These are phyloP conservation scores for Rickenella mellea DNA, from an alignment of 768 basidiomycete species.

Conservation along the genomic window DNA sequence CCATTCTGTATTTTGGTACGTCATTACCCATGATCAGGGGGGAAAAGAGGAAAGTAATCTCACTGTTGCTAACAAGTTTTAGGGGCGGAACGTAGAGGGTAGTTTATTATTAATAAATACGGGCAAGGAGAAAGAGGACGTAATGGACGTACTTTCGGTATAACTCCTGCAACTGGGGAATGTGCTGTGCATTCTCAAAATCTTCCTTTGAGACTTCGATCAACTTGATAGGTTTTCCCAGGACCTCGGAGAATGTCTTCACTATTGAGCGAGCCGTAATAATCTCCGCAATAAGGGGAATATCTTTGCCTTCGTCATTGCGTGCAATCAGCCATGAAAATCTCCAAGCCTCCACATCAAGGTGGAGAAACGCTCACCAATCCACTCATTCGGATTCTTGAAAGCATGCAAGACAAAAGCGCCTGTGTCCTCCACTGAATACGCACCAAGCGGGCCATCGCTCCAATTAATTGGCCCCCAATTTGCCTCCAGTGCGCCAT, in stretches of 20 bases:
- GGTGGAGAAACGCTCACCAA: conserved; percentile 1
- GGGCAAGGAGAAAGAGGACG: background rate
- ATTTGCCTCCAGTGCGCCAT: background rate
- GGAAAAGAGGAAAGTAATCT: background rate
- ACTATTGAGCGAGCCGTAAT: background rate
- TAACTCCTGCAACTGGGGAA: conserved; percentile 2
- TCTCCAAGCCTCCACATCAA: background rate
- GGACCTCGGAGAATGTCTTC: background rate
- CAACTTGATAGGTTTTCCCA: background rate
- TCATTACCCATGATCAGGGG: background rate
- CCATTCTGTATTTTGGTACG: background rate
- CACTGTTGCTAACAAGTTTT: background rate
- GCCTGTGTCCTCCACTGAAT: conserved; percentile 4
- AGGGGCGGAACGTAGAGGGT: background rate
- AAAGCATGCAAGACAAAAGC: conserved; percentile 5
- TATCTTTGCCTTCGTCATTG: background rate
- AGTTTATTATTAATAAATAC: background rate
- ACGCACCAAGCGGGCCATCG: background rate
- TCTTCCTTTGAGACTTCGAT: background rate
- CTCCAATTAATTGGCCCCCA: background rate
- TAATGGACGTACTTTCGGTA: background rate
- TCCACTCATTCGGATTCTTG: conserved; percentile 8
- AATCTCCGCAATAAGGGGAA: background rate
- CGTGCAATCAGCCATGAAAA: background rate
- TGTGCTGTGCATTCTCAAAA: background rate